A percentile compares a stretch with the other conserved stretches of the same genome.
phyloP scores from a whole-genome alignment of 2,329 filamentous ascomycete genomes.

The Clonostachys solani region DNA sequence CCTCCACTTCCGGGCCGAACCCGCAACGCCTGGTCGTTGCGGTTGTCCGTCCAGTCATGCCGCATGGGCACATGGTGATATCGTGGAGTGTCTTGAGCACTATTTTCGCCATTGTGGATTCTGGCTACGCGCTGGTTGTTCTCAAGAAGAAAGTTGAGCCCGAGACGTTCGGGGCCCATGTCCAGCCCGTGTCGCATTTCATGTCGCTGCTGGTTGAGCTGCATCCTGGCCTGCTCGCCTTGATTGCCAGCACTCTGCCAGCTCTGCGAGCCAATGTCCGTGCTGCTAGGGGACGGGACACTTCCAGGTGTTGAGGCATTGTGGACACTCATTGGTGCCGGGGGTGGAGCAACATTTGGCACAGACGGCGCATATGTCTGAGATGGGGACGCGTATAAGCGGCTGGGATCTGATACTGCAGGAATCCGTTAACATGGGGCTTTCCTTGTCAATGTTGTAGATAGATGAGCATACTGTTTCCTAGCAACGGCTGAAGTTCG shows the following conservation, averaged over 20 bases:
- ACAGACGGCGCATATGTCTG: slow-evolving; percentile 16
- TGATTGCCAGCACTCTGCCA: neutral
- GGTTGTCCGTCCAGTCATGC: slow-evolving; percentile 38
- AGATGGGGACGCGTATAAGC: slow-evolving; percentile 17
- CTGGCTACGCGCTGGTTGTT: slow-evolving; percentile 48
- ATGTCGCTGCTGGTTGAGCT: slow-evolving; percentile 42
- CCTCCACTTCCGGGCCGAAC: slow-evolving; percentile 4
- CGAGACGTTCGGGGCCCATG: slow-evolving; percentile 61
- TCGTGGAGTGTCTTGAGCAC: slow-evolving; percentile 36
- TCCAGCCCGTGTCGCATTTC: slow-evolving; percentile 52
- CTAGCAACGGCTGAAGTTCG: slow-evolving; percentile 57
- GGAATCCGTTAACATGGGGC: neutral
- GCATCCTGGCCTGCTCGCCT: slow-evolving; percentile 6
- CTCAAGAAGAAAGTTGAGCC: slow-evolving; percentile 70
- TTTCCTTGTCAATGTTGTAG: neutral
- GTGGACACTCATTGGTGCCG: slow-evolving; percentile 14
- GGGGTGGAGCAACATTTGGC: slow-evolving; percentile 5
- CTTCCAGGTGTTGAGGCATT: slow-evolving; percentile 33
- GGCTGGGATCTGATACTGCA: too few species aligned
- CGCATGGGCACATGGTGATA: slow-evolving; percentile 45
- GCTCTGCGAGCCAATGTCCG: slow-evolving; percentile 3
- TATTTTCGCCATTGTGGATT: slow-evolving; percentile 45
- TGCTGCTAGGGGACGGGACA: slow-evolving; percentile 25
- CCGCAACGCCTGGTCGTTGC: slow-evolving; percentile 14
- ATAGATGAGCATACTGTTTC: neutral